Evolutionary conservation across 2,329 filamentous ascomycete genomes (phyloP).

Genomic region (Colletotrichum sp.): DNA sequence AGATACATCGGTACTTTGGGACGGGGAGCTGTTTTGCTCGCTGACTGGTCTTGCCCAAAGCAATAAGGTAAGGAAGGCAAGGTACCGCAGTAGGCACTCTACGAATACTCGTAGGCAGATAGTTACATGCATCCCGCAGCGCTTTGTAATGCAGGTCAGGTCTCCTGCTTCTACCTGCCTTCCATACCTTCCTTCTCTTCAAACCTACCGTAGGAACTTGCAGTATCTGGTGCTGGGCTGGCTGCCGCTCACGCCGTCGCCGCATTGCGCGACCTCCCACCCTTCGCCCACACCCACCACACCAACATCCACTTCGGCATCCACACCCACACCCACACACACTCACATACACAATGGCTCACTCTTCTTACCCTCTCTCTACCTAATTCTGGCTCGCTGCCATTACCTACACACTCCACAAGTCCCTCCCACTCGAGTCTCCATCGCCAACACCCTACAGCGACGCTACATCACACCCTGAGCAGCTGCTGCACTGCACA

Average conservation of each 20-base stretch:
- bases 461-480: not conserved
- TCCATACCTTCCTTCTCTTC: not conserved
- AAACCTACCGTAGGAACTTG: not conserved
- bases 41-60: not conserved
- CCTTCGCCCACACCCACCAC: constrained; percentile 9
- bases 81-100: not conserved
- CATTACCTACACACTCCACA: not conserved
- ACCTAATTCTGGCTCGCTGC: not conserved
- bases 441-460: constrained; percentile 8
- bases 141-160: not conserved
- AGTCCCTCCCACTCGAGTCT: not conserved
- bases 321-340: constrained; percentile 1
- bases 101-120: not conserved
- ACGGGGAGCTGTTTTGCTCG: not conserved
- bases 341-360: not conserved
- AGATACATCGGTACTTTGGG: not conserved
- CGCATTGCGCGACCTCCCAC: constrained; percentile 19
- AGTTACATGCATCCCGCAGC: not conserved
- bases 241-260: constrained; percentile 18
- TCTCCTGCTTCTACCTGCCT: not conserved
- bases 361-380: not conserved
- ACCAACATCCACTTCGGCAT: not conserved
- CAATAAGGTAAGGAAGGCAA: not conserved
- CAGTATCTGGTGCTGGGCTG: not conserved
- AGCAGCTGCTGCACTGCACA: not conserved